phyloP scores from a whole-genome alignment of 2,329 filamentous ascomycete species.

The Aspergillus sp. region DNA sequence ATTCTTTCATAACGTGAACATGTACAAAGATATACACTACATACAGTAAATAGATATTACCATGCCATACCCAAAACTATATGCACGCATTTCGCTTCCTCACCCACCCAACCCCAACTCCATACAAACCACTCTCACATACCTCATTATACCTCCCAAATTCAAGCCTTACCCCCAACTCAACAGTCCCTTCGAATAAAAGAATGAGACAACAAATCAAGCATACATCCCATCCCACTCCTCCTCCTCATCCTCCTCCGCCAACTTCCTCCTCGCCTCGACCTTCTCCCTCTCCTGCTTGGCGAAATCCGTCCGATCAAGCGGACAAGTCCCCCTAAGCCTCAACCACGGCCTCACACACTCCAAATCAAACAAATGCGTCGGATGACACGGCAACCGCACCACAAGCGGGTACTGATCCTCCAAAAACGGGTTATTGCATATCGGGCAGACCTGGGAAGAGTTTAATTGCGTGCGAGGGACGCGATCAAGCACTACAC shows the following conservation, averaged over 20 bases:
- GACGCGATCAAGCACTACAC: conserved; percentile 58
- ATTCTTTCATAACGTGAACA: neutral
- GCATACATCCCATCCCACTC: conserved; percentile 54
- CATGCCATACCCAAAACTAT: neutral
- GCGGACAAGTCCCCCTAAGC: conserved; percentile 63
- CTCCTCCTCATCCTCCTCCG: conserved; percentile 47
- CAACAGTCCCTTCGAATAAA: neutral
- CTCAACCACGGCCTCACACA: conserved; percentile 67
- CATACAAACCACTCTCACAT: neutral
- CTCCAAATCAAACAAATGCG: conserved; percentile 65
- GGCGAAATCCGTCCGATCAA: conserved; percentile 61
- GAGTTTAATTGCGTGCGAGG: conserved; percentile 57
- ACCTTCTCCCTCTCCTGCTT: conserved; percentile 56
- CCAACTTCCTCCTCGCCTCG: conserved; percentile 52
- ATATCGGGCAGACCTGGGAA: conserved; percentile 61
- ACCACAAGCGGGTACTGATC: conserved; percentile 66
- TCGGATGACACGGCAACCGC: conserved; percentile 61
- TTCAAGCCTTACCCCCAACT: neutral
- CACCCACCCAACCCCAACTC: neutral
- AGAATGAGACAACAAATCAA: conserved; percentile 13
- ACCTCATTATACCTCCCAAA: neutral
- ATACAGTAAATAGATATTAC: neutral
- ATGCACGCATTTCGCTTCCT: neutral
- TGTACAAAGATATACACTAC: neutral
- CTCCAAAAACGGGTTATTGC: conserved; percentile 62